A percentile compares a stretch with the other conserved stretches of the same genome.
These are phyloP conservation scores for Lactarius vividus DNA, from an alignment of 768 basidiomycete species.

Conservation along the genomic window DNA sequence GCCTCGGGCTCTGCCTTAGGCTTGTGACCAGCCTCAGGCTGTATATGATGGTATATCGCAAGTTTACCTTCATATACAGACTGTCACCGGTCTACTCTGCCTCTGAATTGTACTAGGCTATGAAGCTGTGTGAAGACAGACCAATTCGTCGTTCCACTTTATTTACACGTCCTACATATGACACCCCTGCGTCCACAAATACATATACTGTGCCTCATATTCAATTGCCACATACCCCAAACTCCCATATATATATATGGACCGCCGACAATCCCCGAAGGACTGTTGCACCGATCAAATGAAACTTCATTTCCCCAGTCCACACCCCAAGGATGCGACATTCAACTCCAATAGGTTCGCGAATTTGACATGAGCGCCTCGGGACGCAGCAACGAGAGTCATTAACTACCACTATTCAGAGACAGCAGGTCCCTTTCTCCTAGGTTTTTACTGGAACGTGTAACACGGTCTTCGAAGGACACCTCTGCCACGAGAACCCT, in stretches of 20 bases:
- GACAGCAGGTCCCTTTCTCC: neutral
- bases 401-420: neutral
- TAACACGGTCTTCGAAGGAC: neutral
- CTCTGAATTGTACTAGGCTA: no score
- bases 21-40: no score
- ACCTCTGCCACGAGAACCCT: neutral
- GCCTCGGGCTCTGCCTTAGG: no score
- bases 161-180: no score
- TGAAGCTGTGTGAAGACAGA: no score
- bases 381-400: no score
- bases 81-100: no score
- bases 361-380: neutral
- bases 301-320: neutral
- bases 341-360: neutral
- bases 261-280: neutral
- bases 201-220: neutral
- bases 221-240: neutral
- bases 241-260: neutral
- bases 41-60: no score
- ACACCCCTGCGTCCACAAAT: no score
- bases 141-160: no score
- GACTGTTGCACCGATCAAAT: neutral
- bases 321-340: neutral
- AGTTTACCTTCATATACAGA: no score
- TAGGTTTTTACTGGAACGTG: neutral